These are phyloP conservation scores for Tetrahymena elliotti DNA, from an alignment of 73 alveolate species.

Conservation along the genomic window DNA sequence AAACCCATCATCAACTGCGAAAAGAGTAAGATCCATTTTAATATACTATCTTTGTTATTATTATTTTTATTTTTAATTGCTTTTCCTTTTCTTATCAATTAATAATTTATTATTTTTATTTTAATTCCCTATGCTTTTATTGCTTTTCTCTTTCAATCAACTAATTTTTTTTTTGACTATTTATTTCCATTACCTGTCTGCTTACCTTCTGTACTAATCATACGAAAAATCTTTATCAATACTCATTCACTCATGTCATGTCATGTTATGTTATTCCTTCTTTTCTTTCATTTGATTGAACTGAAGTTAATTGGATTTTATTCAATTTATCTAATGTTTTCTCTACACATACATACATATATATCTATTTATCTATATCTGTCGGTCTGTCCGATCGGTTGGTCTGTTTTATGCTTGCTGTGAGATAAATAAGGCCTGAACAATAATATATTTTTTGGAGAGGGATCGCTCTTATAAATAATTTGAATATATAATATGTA, in stretches of 20 bases:
- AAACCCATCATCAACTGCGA: slow-evolving; percentile 95
- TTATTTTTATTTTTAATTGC: not conserved
- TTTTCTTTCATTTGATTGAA: not conserved
- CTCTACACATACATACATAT: too few species aligned
- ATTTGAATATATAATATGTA: too few species aligned
- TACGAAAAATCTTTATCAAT: not conserved
- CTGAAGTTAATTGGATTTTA: not conserved
- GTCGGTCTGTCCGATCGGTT: too few species aligned
- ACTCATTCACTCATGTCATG: not conserved
- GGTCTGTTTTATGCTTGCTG: too few species aligned
- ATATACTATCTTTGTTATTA: not conserved
- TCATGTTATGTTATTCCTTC: too few species aligned
- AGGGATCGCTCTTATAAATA: not conserved
- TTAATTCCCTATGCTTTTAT: not conserved
- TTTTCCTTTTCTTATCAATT: not conserved
- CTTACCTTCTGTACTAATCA: not conserved
- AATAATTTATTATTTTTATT: not conserved
- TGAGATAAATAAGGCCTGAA: too few species aligned
- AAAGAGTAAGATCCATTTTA: slow-evolving; percentile 73
- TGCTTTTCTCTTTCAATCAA: not conserved
- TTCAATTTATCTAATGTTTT: too few species aligned
- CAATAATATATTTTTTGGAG: not conserved
- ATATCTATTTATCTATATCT: not conserved
- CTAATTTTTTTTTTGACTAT: not conserved
- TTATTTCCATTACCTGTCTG: not conserved